These are phyloP conservation scores for Xerocomellus chrysenteron DNA, from an alignment of 768 basidiomycete genomes.

Conservation along the genomic window DNA sequence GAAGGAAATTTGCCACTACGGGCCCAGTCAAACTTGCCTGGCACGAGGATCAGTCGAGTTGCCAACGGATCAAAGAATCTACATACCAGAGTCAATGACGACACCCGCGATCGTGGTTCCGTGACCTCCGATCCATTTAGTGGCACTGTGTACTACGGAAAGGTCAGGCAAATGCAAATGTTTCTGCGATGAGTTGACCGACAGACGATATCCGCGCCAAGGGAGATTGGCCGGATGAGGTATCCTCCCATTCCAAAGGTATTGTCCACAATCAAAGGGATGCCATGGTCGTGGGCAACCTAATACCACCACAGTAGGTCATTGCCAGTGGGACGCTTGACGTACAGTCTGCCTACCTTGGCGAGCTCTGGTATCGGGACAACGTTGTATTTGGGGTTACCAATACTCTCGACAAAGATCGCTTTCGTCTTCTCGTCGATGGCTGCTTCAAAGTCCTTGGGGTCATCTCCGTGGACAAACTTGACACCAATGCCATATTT, in stretches of 20 bases:
- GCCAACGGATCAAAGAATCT: neutral
- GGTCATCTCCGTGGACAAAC: slow-evolving; percentile 49
- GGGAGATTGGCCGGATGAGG: slow-evolving; percentile 50
- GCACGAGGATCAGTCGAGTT: slow-evolving; percentile 1
- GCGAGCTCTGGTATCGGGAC: slow-evolving; percentile 56
- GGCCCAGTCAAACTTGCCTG: slow-evolving; percentile 59
- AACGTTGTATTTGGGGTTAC: slow-evolving; percentile 61
- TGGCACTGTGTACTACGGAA: slow-evolving; percentile 50
- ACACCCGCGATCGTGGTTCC: slow-evolving; percentile 70
- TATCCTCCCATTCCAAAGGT: slow-evolving; percentile 65
- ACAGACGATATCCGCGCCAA: slow-evolving; percentile 58
- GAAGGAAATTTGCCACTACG: slow-evolving; percentile 53
- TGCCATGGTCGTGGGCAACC: slow-evolving; percentile 58
- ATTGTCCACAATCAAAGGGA: slow-evolving; percentile 67
- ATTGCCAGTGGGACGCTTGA: neutral
- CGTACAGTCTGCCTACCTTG: slow-evolving; percentile 34
- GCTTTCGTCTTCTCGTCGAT: slow-evolving; percentile 64
- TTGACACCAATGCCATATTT: slow-evolving; percentile 55
- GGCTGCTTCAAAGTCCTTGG: slow-evolving; percentile 46
- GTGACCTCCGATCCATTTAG: slow-evolving; percentile 68
- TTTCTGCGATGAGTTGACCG: slow-evolving; percentile 2
- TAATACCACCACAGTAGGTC: slow-evolving; percentile 13
- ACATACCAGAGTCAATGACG: slow-evolving; percentile 54
- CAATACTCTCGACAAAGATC: slow-evolving; percentile 58
- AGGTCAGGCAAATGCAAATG: neutral